Evolutionary conservation across 1,284 basidiomycete species (phyloP).

Genomic region (Moesziomyces aphidis): DNA sequence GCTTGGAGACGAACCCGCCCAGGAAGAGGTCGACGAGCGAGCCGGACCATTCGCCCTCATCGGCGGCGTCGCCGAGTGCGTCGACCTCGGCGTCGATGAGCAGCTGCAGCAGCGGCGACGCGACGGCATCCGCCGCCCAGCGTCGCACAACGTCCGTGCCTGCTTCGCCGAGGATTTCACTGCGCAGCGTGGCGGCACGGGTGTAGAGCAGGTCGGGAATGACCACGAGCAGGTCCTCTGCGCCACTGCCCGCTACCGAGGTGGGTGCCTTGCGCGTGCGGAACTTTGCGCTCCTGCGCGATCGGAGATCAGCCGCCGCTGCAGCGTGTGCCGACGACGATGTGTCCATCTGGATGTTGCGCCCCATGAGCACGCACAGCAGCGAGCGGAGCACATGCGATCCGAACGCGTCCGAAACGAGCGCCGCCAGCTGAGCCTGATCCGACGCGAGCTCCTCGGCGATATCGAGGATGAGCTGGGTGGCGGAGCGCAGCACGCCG

Average conservation of each 20-base stretch:
- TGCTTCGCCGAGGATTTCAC: conserved; percentile 18
- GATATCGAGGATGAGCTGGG: conserved; percentile 51
- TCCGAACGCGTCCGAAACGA: conserved; percentile 55
- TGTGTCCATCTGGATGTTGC: conserved; percentile 32
- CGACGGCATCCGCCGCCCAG: conserved; percentile 49
- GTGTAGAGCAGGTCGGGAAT: conserved; percentile 36
- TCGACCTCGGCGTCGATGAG: conserved; percentile 45
- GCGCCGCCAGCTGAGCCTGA: conserved; percentile 7
- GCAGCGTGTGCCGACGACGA: conserved; percentile 9
- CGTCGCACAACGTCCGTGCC: conserved; percentile 21
- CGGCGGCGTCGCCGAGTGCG: conserved; percentile 27
- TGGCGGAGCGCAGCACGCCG: conserved; percentile 51
- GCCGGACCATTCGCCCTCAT: conserved; percentile 14
- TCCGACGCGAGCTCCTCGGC: conserved; percentile 40
- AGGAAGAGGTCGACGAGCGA: conserved; percentile 52
- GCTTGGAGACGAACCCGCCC: conserved; percentile 40
- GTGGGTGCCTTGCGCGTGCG: conserved; percentile 47
- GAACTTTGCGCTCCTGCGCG: conserved; percentile 59
- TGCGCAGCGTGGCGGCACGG: conserved; percentile 19
- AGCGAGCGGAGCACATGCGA: conserved; percentile 61
- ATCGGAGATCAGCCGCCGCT: conserved; percentile 33
- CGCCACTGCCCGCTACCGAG: conserved; percentile 8
- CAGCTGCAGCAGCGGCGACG: conserved; percentile 58
- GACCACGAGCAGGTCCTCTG: conserved; percentile 17
- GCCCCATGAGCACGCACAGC: conserved; percentile 55